Evolutionary conservation across 257 asterid genomes (phyloP).

Genomic region (Capsicum rhomboideum): DNA sequence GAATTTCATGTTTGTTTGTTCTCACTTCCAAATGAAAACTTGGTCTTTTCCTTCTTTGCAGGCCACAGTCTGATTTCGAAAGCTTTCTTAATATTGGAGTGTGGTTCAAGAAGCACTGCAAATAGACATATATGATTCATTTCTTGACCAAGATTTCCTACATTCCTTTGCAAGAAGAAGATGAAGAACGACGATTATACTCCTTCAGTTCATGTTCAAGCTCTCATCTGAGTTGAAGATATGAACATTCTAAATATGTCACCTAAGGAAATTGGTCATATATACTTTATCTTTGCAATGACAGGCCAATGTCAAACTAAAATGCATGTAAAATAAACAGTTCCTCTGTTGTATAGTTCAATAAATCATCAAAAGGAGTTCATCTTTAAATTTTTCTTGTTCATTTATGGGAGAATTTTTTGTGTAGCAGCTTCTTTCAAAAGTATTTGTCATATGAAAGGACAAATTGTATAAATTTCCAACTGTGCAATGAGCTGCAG

Average conservation of each 20-base stretch:
- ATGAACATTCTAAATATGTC: neutral
- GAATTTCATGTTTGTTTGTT: neutral
- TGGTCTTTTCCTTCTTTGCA: conserved; percentile 21
- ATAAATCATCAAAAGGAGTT: neutral
- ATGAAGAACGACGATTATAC: neutral
- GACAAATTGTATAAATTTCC: neutral
- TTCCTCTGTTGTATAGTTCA: neutral
- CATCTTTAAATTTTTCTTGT: neutral
- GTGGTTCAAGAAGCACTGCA: conserved; percentile 86
- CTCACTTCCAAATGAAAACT: neutral
- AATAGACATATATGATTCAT: conserved; percentile 8
- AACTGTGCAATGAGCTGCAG: neutral
- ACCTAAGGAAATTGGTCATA: neutral
- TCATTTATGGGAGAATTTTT: neutral
- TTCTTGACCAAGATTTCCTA: neutral
- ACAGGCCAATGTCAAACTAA: neutral
- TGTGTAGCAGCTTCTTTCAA: neutral
- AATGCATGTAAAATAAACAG: neutral
- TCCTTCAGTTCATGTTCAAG: neutral
- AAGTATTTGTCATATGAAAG: neutral
- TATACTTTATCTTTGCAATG: neutral
- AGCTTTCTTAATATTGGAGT: conserved; percentile 78
- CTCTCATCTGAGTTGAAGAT: neutral
- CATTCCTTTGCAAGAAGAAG: neutral
- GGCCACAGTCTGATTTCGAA: conserved; percentile 87